Conservation (phyloP, 225 moss, liverwort and hornwort species). For the Rhytidiadelphus loreus region DNA sequence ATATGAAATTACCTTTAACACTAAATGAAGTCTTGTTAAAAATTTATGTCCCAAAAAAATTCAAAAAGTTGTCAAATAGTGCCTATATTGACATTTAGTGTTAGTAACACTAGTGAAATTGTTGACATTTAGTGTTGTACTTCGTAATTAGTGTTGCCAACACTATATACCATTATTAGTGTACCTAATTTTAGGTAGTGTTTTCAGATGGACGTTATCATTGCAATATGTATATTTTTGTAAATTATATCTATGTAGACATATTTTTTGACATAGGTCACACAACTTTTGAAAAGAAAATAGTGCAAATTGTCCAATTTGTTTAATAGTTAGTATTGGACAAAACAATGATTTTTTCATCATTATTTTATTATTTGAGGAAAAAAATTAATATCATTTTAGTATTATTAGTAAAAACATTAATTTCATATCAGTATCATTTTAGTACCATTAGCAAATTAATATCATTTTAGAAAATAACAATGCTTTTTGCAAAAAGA, state of each 20-base stretch:
- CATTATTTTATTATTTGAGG: rapidly evolving
- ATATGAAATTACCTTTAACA: too few species aligned
- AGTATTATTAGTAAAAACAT: too few species aligned
- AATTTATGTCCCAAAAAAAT: too few species aligned
- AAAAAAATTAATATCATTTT: not conserved
- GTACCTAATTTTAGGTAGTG: rapidly evolving
- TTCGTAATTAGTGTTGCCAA: too few species aligned
- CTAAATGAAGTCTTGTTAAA: too few species aligned
- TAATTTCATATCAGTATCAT: not conserved
- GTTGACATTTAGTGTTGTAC: too few species aligned
- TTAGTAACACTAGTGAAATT: too few species aligned
- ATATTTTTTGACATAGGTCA: not conserved
- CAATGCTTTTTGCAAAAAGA: not conserved
- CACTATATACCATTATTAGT: too few species aligned
- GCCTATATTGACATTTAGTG: too few species aligned
- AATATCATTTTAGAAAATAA: not conserved
- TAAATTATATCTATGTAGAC: too few species aligned
- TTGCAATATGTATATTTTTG: rapidly evolving
- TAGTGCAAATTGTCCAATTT: not conserved
- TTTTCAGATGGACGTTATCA: not conserved
- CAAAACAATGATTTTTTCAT: not conserved
- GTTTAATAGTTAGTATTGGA: not conserved
- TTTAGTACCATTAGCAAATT: not conserved
- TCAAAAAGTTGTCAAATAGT: too few species aligned
- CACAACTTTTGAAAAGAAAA: too few species aligned